phyloP scores from a whole-genome alignment of 2,329 filamentous ascomycete genomes.

The Calonectria henricotiae region DNA sequence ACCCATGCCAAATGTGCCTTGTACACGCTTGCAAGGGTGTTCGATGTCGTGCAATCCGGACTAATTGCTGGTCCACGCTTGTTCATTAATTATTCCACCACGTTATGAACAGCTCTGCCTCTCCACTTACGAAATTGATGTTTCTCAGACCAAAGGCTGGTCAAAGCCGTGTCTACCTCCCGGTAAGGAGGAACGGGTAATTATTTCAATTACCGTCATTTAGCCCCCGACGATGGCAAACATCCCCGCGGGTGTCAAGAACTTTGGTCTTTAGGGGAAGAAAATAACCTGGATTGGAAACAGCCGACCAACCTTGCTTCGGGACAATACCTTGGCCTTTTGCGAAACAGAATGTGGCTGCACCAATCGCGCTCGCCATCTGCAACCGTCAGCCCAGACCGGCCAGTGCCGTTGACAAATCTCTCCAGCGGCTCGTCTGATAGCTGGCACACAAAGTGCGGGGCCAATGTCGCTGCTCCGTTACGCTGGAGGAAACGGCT shows the following conservation, averaged over 20 bases:
- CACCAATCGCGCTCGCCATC: conserved; percentile 45
- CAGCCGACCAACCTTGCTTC: conserved; percentile 25
- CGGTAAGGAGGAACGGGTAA: neutral
- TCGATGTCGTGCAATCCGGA: conserved; percentile 39
- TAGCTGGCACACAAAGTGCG: conserved; percentile 27
- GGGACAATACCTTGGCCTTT: conserved; percentile 30
- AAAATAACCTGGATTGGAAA: conserved; percentile 26
- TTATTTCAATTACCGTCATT: conserved; percentile 23
- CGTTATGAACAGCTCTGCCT: conserved; percentile 39
- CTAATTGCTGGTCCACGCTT: conserved; percentile 29
- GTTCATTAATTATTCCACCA: conserved; percentile 41
- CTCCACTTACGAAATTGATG: conserved; percentile 32
- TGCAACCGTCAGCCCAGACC: conserved; percentile 50
- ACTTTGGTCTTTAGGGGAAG: neutral
- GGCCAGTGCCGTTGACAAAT: conserved; percentile 41
- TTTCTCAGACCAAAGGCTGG: conserved; percentile 15
- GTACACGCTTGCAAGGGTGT: conserved; percentile 42
- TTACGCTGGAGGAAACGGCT: conserved; percentile 12
- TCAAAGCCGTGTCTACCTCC: conserved; percentile 17
- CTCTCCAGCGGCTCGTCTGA: conserved; percentile 35
- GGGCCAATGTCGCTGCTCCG: conserved; percentile 25
- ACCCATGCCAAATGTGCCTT: conserved; percentile 45
- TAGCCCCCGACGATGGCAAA: conserved; percentile 1
- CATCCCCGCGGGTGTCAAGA: conserved; percentile 14
- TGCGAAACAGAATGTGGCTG: conserved; percentile 40